phyloP scores from a whole-genome alignment of 352 stramenopile species.

The Thalassiosira livingstoniorum region DNA sequence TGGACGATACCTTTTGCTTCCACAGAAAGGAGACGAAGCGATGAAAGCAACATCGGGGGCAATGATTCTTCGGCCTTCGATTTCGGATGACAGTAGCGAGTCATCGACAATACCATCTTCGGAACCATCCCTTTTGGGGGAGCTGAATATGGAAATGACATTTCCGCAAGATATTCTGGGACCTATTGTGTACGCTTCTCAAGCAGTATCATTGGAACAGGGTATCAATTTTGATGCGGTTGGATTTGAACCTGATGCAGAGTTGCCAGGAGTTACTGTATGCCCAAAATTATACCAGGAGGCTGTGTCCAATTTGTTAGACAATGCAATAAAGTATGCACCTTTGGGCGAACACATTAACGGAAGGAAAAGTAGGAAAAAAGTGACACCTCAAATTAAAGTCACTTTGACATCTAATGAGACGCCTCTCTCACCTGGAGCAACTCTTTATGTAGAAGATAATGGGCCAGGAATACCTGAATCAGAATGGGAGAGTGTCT shows the following conservation, averaged over 20 bases:
- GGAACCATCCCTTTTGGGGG: conserved; percentile 47
- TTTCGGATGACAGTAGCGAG: background rate
- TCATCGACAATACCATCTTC: background rate
- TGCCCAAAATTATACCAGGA: conserved; percentile 73
- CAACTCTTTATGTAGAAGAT: conserved; percentile 80
- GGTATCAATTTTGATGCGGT: conserved; percentile 77
- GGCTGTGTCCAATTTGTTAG: conserved; percentile 78
- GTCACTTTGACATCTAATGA: conserved; percentile 57
- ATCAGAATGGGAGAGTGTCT: conserved; percentile 60
- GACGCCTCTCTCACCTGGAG: conserved; percentile 51
- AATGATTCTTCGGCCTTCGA: conserved; percentile 21
- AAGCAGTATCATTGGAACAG: conserved; percentile 71
- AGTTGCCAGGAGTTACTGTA: conserved; percentile 74
- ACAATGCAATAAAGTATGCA: conserved; percentile 86
- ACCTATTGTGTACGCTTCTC: conserved; percentile 68
- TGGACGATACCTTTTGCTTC: conserved; percentile 39
- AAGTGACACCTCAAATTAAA: conserved; percentile 49
- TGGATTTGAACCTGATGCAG: conserved; percentile 60
- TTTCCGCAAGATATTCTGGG: conserved; percentile 81
- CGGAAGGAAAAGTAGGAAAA: conserved; percentile 21
- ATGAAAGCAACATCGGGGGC: background rate
- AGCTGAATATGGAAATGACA: conserved; percentile 74
- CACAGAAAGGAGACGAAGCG: background rate
- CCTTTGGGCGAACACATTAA: conserved; percentile 23
- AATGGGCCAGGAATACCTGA: conserved; percentile 79